Evolutionary conservation across 2,329 filamentous ascomycete genomes (phyloP), one percentile per base, ranked within the genome.

Genomic region (Aspergillus candidus): DNA sequence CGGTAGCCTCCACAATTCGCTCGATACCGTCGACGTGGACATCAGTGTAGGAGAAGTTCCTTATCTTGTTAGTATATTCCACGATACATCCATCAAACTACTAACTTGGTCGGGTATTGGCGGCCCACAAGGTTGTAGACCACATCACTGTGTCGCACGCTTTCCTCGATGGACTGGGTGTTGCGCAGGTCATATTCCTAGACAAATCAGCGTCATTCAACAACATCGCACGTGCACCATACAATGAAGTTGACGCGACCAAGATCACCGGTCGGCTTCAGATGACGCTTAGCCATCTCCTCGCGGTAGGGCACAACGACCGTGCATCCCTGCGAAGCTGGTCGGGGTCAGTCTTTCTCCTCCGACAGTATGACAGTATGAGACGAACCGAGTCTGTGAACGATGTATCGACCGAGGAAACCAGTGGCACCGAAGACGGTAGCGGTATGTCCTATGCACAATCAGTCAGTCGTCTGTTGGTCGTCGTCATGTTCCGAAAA

Each of bases 381-480:
- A 41, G 27, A 59, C 72, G 50, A 75, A 83, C 89, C 89, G 65
- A 98, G 78, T 68, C 88, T 81, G 73, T 96, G 95, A 65, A 98
- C 93, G 65, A 98, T 94, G 70, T 98, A 98, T 65, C 93, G 83
- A 65, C 93, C 93, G 44, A 98, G 75, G 68, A 94, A 91, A 53
- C 93, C 93, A 50, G 90, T 96, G 62, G 93, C 93, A 71, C 93
- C 93, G 72, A 98, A 98, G 60, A 98, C 91, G 47, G 93, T 98
- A 50, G 87, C 91, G 51, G 90, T 96, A 72, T 97, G 89, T 56
- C 91, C 91, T 88, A 70, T 49, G 40, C 41, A 47, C 35, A 44
- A 38, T 42, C 44, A 35, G n/a, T 40, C 29, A 48, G 62, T 65
- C 58, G 56, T 49, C 38, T 51, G 54, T 48, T 46, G 40, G 51